Evolutionary conservation across 2,329 filamentous ascomycete species (phyloP).

Genomic region (Akanthomyces dipterigenus): DNA sequence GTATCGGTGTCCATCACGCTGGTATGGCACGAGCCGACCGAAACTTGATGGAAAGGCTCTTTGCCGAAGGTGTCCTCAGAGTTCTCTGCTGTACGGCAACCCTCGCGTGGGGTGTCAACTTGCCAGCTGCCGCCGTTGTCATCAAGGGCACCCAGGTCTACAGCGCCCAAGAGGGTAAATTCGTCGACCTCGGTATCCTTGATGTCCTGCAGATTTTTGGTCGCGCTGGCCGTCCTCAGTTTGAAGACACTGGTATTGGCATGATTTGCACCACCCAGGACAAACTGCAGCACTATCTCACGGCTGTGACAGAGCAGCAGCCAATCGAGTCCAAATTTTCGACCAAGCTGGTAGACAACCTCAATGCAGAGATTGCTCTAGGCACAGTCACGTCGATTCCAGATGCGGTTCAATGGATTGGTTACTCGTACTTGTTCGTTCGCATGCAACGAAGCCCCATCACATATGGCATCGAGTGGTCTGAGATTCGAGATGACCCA

Average conservation of each 20-base stretch:
- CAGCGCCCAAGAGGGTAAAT: constrained; percentile 92
- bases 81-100: constrained; percentile 98
- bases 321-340: constrained; percentile 98
- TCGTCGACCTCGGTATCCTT: constrained; percentile 90
- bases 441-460: constrained; percentile 90
- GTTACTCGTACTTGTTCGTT: constrained; percentile 95
- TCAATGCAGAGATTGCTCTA: constrained; percentile 90
- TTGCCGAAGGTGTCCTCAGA: constrained; percentile 86
- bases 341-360: constrained; percentile 85
- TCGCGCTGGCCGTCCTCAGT: constrained; percentile 94
- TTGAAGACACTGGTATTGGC: constrained; percentile 94
- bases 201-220: constrained; percentile 98
- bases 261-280: constrained; percentile 98
- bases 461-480: constrained; percentile 92
- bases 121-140: constrained; percentile 90
- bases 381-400: constrained; percentile 92
- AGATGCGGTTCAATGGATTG: constrained; percentile 94
- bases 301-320: constrained; percentile 88
- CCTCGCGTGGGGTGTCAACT: constrained; percentile 96
- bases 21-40: constrained; percentile 93
- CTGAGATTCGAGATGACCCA: constrained; percentile 82
- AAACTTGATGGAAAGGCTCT: constrained; percentile 91
- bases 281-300: constrained; percentile 83
- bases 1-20: constrained; percentile 91
- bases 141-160: constrained; percentile 99